Evolutionary conservation across 1,284 basidiomycete genomes (phyloP).

Genomic region (Apiotrichum domesticum): DNA sequence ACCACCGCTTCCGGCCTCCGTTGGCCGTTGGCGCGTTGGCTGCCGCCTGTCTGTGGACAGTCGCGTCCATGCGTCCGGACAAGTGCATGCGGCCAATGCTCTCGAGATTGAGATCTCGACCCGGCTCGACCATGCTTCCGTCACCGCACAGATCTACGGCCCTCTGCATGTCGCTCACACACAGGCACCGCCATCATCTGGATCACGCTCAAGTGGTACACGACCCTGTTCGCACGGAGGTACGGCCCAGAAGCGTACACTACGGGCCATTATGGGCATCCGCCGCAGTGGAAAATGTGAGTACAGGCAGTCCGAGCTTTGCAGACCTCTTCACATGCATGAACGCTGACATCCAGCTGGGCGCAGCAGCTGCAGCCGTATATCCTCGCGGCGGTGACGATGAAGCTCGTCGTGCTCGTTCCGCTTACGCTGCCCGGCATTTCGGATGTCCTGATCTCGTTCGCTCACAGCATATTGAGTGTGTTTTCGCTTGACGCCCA

Average conservation of each 20-base stretch:
- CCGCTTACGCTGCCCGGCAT: conserved; percentile 57
- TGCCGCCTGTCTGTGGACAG: too few relatives aligned
- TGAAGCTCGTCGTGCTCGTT: conserved; percentile 80
- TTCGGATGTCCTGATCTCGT: conserved; percentile 62
- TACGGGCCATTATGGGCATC: conserved; percentile 79
- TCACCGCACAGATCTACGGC: background rate
- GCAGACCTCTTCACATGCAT: background rate
- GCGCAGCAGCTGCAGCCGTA: conserved; percentile 78
- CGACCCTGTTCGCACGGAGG: conserved; percentile 61
- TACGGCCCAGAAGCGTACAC: conserved; percentile 68
- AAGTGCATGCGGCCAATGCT: too few relatives aligned
- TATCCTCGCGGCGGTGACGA: conserved; percentile 70
- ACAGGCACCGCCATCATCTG: conserved; percentile 81
- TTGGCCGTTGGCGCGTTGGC: too few relatives aligned
- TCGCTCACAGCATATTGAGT: conserved; percentile 75
- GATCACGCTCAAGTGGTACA: conserved; percentile 63
- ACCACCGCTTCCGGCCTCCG: too few relatives aligned
- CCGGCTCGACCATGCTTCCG: too few relatives aligned
- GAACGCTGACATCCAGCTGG: conserved; percentile 56
- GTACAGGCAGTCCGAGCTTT: background rate
- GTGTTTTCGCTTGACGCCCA: conserved; percentile 70
- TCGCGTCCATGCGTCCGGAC: too few relatives aligned
- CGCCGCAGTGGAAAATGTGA: conserved; percentile 51
- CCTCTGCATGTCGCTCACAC: background rate
- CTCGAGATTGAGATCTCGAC: too few relatives aligned